These are phyloP conservation scores for Colletotrichum viniferum DNA, from an alignment of 2,329 filamentous ascomycete genomes.

Conservation along the genomic window DNA sequence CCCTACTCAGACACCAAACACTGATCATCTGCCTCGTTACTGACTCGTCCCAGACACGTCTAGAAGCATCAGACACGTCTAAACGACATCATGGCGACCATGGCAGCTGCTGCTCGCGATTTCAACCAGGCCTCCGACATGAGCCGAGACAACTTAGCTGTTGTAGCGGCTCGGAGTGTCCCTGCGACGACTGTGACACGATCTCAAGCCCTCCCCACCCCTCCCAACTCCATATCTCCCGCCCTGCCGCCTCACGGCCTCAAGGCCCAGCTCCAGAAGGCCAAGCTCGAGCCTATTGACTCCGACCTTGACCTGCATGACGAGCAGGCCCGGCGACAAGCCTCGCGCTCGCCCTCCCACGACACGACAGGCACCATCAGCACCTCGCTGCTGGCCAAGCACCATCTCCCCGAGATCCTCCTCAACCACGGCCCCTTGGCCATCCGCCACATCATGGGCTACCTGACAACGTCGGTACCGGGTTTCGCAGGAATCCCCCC, in stretches of 20 bases:
- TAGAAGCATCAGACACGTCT: conserved; percentile 44
- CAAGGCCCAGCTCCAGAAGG: conserved; percentile 68
- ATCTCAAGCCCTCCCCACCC: conserved; percentile 77
- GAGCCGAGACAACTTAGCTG: conserved; percentile 73
- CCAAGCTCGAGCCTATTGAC: conserved; percentile 70
- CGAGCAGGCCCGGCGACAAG: conserved; percentile 31
- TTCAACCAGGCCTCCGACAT: conserved; percentile 62
- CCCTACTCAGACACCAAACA: not conserved
- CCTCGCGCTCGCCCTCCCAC: conserved; percentile 51
- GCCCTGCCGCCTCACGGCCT: conserved; percentile 81
- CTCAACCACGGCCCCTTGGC: conserved; percentile 88
- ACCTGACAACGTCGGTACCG: conserved; percentile 89
- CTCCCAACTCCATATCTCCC: conserved; percentile 94
- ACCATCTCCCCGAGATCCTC: conserved; percentile 89
- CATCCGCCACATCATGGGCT: conserved; percentile 94
- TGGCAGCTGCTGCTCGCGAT: conserved; percentile 71
- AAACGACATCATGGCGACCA: conserved; percentile 62
- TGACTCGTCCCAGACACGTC: conserved; percentile 39
- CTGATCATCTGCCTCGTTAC: conserved; percentile 13
- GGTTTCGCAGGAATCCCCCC: conserved; percentile 90
- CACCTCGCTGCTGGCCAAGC: conserved; percentile 81
- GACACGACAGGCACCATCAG: conserved; percentile 87
- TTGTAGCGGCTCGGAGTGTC: conserved; percentile 71
- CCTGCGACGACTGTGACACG: conserved; percentile 61
- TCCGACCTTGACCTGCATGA: conserved; percentile 84